Evolutionary conservation across 129 eudicot species (phyloP).

Genomic region (Heracleum sosnowskyi): DNA sequence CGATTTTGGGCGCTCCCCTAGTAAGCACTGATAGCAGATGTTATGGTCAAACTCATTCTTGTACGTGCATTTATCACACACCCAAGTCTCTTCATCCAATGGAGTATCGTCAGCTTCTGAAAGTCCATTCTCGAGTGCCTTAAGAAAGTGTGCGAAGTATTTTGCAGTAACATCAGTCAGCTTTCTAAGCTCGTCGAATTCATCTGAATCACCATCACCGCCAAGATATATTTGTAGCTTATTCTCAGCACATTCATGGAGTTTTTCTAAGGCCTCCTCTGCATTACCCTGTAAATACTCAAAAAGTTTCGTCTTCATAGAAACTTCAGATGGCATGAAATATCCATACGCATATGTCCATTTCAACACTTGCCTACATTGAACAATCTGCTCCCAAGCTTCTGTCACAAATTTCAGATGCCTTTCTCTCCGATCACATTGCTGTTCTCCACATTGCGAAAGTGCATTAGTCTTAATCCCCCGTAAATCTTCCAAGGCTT

Average conservation of each 20-base stretch:
- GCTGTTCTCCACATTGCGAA: not conserved
- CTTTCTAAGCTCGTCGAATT: not conserved
- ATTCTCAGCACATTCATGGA: not conserved
- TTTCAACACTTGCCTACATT: not conserved
- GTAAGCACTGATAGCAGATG: not conserved
- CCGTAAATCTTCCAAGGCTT: not conserved
- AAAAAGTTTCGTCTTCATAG: not conserved
- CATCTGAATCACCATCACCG: not conserved
- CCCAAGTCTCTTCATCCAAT: not conserved
- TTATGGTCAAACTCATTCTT: not conserved
- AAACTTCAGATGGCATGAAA: not conserved
- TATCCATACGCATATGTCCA: slow-evolving; percentile 2
- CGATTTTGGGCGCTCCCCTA: not conserved
- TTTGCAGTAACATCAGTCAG: not conserved
- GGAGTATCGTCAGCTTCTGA: not conserved
- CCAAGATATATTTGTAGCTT: not conserved
- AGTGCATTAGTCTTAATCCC: not conserved
- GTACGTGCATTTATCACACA: not conserved
- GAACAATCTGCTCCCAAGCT: slow-evolving; percentile 5
- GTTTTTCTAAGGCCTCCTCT: not conserved
- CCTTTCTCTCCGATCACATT: not conserved
- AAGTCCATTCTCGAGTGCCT: not conserved
- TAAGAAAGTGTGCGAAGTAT: not conserved
- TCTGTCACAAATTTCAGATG: not conserved
- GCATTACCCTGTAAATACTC: slow-evolving; percentile 10